Evolutionary conservation across 208 protist species (phyloP).

Genomic region (Wallacemonas sp.): DNA sequence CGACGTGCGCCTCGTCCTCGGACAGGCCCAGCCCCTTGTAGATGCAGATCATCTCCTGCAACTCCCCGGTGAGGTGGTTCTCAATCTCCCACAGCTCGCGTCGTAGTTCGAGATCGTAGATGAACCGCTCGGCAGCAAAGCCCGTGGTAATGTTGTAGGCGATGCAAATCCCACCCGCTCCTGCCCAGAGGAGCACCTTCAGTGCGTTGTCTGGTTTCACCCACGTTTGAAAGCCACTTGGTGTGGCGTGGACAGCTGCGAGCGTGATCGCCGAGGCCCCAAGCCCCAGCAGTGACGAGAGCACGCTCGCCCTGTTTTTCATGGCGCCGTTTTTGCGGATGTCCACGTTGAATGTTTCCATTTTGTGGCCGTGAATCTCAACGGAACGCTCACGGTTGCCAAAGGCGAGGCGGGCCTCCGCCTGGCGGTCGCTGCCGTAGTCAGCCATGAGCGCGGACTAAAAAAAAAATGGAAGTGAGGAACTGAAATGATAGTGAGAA

Average conservation of each 20-base stretch:
- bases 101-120: conserved; percentile 86
- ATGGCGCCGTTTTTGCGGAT: conserved; percentile 83
- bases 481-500: too few relatives aligned
- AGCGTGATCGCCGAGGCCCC: conserved; percentile 48
- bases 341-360: conserved; percentile 87
- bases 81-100: conserved; percentile 95
- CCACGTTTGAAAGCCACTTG: conserved; percentile 12
- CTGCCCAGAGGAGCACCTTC: conserved; percentile 36
- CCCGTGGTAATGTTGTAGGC: conserved; percentile 52
- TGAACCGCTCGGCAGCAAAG: conserved; percentile 60
- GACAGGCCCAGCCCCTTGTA: conserved; percentile 91
- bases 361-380: conserved; percentile 58
- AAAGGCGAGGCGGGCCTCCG: conserved; percentile 57
- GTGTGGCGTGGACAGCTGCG: conserved; percentile 21
- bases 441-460: conserved; percentile 24
- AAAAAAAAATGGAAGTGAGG: conserved; percentile 22
- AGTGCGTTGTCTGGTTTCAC: conserved; percentile 16
- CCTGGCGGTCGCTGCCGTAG: conserved; percentile 37
- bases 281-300: conserved; percentile 54
- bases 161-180: conserved; percentile 39
- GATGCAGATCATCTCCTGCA: conserved; percentile 92
- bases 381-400: conserved; percentile 69
- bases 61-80: conserved; percentile 89
- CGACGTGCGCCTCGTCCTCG: conserved; percentile 80
- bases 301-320: conserved; percentile 71